These are phyloP conservation scores for Lojkania enalia DNA, from an alignment of 2,329 filamentous ascomycete genomes.

Conservation along the genomic window DNA sequence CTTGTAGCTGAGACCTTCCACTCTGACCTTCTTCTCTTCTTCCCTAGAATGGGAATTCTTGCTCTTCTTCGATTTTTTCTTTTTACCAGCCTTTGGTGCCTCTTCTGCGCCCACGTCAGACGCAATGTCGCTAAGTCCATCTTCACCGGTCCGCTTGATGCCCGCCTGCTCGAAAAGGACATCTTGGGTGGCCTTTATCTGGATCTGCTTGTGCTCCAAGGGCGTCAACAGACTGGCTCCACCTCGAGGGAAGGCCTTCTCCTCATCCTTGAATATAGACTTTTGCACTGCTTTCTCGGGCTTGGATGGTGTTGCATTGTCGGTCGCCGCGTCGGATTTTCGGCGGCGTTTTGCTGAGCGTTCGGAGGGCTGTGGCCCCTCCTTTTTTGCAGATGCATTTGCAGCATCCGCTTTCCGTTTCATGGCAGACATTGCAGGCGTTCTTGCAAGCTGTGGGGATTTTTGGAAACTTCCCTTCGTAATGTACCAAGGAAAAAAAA, in stretches of 20 bases:
- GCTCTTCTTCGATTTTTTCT: conserved; percentile 53
- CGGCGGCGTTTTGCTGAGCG: conserved; percentile 43
- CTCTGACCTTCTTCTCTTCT: conserved; percentile 61
- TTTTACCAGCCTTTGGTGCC: conserved; percentile 55
- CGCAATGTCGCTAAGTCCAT: conserved; percentile 51
- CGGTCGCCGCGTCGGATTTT: conserved; percentile 38
- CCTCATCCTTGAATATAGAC: conserved; percentile 70
- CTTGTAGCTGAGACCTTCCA: conserved; percentile 89
- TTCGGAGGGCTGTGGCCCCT: conserved; percentile 30
- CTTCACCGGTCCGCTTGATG: conserved; percentile 61
- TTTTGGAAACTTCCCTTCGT: conserved; percentile 2
- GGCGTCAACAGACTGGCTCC: conserved; percentile 89
- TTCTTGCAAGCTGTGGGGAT: too few relatives aligned
- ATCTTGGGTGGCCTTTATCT: conserved; percentile 89
- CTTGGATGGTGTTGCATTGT: conserved; percentile 30
- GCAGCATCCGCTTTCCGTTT: conserved; percentile 52
- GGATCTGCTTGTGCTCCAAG: conserved; percentile 94
- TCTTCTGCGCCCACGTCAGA: conserved; percentile 47
- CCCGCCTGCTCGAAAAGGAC: conserved; percentile 80
- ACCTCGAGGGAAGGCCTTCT: conserved; percentile 88
- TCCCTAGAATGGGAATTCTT: conserved; percentile 47
- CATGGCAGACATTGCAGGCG: conserved; percentile 46
- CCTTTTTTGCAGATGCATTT: conserved; percentile 34
- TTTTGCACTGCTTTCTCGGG: conserved; percentile 34
- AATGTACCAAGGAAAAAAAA: conserved; percentile 20